These are phyloP conservation scores for Yamadazyma akitaensis DNA, from an alignment of 805 yeast genomes.

Conservation along the genomic window DNA sequence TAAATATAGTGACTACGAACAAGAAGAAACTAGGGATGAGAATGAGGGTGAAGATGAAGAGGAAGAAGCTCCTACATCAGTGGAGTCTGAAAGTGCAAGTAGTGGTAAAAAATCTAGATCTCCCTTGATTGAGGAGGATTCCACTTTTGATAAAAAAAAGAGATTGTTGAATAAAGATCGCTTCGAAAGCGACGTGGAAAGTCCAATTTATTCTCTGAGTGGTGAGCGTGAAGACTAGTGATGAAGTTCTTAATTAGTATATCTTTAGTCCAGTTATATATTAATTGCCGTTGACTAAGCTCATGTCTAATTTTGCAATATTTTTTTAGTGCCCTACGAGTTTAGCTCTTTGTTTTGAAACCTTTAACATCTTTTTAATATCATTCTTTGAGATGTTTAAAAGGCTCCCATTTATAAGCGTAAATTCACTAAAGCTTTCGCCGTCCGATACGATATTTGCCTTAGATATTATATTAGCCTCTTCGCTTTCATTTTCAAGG, in stretches of 20 bases:
- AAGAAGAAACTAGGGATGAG: constrained; percentile 5
- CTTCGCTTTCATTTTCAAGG: constrained; percentile 16
- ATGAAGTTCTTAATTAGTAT: background rate
- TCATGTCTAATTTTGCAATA: background rate
- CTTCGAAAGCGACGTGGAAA: background rate
- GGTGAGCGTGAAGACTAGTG: background rate
- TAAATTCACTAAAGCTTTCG: constrained; percentile 20
- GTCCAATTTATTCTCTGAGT: background rate
- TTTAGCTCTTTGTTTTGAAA: constrained; percentile 48
- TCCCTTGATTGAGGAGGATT: constrained; percentile 5
- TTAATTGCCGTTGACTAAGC: background rate
- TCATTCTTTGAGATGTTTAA: constrained; percentile 43
- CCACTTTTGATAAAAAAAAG: constrained; percentile 6
- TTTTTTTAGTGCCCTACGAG: background rate
- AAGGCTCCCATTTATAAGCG: constrained; percentile 48
- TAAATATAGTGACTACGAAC: constrained; percentile 8
- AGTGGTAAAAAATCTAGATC: constrained; percentile 7
- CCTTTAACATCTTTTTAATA: constrained; percentile 44
- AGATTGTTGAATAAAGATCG: constrained; percentile 9
- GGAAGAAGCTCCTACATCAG: background rate
- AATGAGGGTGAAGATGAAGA: constrained; percentile 6
- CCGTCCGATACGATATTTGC: constrained; percentile 9
- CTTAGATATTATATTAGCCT: constrained; percentile 11
- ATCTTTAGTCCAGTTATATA: background rate
- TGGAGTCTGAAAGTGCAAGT: constrained; percentile 2